Base-by-base conservation (phyloP, 2,329 filamentous ascomycete species). In the Dissoconium aciculare region DNA sequence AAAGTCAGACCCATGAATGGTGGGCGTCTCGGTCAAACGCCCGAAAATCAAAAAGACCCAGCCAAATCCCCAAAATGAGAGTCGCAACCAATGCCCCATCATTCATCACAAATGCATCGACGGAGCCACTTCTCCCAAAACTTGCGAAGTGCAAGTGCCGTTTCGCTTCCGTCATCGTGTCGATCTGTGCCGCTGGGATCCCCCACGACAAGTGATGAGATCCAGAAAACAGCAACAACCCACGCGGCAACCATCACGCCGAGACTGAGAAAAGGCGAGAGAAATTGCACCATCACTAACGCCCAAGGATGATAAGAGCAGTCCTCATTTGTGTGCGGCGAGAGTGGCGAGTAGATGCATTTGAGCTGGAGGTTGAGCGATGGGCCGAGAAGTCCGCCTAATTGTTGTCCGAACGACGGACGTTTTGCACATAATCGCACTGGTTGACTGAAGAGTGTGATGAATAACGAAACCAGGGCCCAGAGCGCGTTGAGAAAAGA, bases 81-180 rank as follows among this genome's bases (percentile, higher is more conserved):
- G n/a, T n/a, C n/a, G n/a, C n/a, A n/a, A n/a, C n/a, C n/a, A n/a
- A 17, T 23, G 9, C 11, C 8, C 11, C 25, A 27, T 45, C 30
- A 41, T 6, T 48, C 34, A 17, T 44, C 38, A 27, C 38, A 37
- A 17, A 51, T 41, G 24, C 42, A 38, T 30, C 45, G 31, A 28
- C 44, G 35, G 15, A 76, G 54, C 66, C 67, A 74, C 27, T 55
- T 55, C 44, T 72, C 69, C 71, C 71, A 75, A 62, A 67, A 73
- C 28, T 60, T 58, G 34, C 68, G 55, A 17, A 75, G 62, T 3
- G 62, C 63, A 3, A 76, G 52, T 3, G 74, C 69, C 9, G 69
- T 66, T 13, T 69, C 67, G 31, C 64, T 59, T 9, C 71, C 71
- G 40, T 76, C 71, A 38, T 75, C 71, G 39, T 64, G 63, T 35